Evolutionary conservation across 805 yeast species (phyloP).

Genomic region (Candida succiphila): DNA sequence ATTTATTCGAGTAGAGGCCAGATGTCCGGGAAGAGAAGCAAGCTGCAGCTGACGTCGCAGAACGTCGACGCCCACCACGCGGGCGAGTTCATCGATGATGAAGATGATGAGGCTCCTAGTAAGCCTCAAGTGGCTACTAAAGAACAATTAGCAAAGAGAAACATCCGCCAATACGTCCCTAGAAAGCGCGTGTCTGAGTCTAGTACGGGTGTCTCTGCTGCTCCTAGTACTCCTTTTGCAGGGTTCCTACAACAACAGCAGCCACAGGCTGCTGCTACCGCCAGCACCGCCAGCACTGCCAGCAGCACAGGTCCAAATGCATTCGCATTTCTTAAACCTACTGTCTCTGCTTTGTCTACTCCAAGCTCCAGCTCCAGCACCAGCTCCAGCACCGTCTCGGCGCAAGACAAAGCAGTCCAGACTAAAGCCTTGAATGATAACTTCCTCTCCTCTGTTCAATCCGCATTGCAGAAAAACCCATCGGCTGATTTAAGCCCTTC

Average conservation of each 20-base stretch:
- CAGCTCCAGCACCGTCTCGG: not conserved
- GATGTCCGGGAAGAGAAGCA: conserved; percentile 60
- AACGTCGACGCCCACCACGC: no score
- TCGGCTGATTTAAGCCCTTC: conserved; percentile 46
- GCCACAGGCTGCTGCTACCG: not conserved
- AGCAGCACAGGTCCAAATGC: conserved; percentile 1
- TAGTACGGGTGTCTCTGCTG: not conserved
- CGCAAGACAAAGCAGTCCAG: conserved; percentile 32
- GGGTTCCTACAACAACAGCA: not conserved
- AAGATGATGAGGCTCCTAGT: conserved; percentile 25
- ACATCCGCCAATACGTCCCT: conserved; percentile 20
- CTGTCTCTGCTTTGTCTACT: not conserved
- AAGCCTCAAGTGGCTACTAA: conserved; percentile 41
- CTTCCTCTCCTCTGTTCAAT: conserved; percentile 39
- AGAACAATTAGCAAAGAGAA: conserved; percentile 56
- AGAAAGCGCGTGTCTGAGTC: not conserved
- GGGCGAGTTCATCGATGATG: no score
- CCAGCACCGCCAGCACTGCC: not conserved
- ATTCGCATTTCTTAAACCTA: conserved; percentile 5
- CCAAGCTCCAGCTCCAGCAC: not conserved
- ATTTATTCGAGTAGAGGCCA: no score
- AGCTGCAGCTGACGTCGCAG: conserved; percentile 47
- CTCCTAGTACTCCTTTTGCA: not conserved
- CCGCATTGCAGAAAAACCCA: conserved; percentile 31
- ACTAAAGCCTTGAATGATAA: conserved; percentile 57